Conservation (phyloP, 2,329 filamentous ascomycete species). For the Pseudogymnoascus sp. region DNA sequence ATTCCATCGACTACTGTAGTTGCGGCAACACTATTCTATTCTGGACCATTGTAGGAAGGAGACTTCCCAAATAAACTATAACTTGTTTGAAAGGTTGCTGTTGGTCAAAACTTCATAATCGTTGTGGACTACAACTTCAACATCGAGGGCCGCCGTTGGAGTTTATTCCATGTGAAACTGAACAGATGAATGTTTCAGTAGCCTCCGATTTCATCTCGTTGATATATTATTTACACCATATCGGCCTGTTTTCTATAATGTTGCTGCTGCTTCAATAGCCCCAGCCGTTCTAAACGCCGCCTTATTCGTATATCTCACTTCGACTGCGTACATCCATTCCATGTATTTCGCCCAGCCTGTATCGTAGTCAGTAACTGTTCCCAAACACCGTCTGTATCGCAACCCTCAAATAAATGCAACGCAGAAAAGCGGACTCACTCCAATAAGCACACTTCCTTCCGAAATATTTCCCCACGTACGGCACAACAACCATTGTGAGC, state of each 20-base stretch:
- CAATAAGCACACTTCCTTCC: slow-evolving; percentile 93
- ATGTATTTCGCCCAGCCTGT: slow-evolving; percentile 82
- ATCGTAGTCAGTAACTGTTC: slow-evolving; percentile 13
- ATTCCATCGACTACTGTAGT: too few relatives aligned
- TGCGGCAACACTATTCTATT: too few relatives aligned
- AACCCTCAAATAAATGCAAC: not conserved
- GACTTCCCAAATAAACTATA: too few relatives aligned
- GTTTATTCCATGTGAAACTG: not conserved
- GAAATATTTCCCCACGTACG: slow-evolving; percentile 90
- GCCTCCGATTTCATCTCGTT: not conserved
- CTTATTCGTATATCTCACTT: slow-evolving; percentile 59
- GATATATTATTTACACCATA: not conserved
- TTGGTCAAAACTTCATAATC: not conserved
- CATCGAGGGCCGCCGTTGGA: not conserved
- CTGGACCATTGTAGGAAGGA: too few relatives aligned
- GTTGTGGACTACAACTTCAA: not conserved
- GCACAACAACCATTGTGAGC: slow-evolving; percentile 88
- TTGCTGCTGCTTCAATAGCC: slow-evolving; percentile 51
- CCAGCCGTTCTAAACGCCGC: slow-evolving; percentile 55
- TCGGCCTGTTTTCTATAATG: slow-evolving; percentile 33
- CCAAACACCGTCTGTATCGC: slow-evolving; percentile 9
- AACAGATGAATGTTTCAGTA: not conserved
- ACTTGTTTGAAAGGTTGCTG: too few relatives aligned
- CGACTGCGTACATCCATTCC: slow-evolving; percentile 85
- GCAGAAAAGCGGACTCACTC: slow-evolving; percentile 52